phyloP scores from a whole-genome alignment of 805 yeast species.

The Saccharomycopsis microspora region DNA sequence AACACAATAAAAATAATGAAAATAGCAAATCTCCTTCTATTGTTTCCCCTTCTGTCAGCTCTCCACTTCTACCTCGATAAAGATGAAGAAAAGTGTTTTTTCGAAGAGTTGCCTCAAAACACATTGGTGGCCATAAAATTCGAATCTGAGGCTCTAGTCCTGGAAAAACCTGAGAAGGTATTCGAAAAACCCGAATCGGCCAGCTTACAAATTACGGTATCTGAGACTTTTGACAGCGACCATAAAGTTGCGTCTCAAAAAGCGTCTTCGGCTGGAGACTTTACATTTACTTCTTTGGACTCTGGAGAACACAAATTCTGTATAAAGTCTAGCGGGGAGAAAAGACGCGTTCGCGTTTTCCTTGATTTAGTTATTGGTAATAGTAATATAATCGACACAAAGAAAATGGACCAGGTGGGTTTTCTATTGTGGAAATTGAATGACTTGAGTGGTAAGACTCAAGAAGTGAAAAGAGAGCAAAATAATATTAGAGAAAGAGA shows the following conservation, averaged over 20 bases:
- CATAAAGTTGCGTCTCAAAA: constrained; percentile 67
- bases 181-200: constrained; percentile 45
- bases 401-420: constrained; percentile 41
- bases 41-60: constrained; percentile 24
- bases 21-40: not conserved
- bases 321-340: constrained; percentile 38
- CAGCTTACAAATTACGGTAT: constrained; percentile 23
- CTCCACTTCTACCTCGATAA: constrained; percentile 74
- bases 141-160: constrained; percentile 32
- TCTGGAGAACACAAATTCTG: constrained; percentile 82
- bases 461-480: constrained; percentile 56
- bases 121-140: constrained; percentile 75
- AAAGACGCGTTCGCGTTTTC: constrained; percentile 52
- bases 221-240: constrained; percentile 72
- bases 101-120: constrained; percentile 64
- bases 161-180: constrained; percentile 23
- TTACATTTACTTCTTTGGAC: constrained; percentile 73
- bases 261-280: constrained; percentile 49
- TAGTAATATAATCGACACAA: constrained; percentile 50
- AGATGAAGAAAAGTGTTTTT: constrained; percentile 72
- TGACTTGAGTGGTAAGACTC: constrained; percentile 44
- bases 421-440: constrained; percentile 44
- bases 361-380: constrained; percentile 66
- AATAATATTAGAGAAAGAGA: constrained; percentile 54
- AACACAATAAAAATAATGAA: not conserved